Base-by-base conservation (phyloP, 148 eudicot species). In the Rheum nobile region DNA sequence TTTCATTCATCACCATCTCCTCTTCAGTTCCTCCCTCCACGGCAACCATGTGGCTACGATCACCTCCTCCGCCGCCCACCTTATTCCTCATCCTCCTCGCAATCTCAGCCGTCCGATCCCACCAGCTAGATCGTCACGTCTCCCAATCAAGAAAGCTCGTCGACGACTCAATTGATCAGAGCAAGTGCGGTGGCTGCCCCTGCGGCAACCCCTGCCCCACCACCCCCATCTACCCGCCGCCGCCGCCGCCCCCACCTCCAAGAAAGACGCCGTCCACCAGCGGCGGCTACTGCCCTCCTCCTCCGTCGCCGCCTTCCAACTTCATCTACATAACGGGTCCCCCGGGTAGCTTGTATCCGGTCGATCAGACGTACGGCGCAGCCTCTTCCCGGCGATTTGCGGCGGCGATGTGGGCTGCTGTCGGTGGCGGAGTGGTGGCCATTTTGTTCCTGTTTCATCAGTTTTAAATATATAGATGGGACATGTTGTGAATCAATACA, bases 121-220 rank as follows among this genome's bases (percentile, higher is more conserved):
- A n/a, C 9, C 24, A 43, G 11, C 8, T 21, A 3, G 57, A 54
- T 22, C 67, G 4, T 12, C 35, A 54, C 69, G 73, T 71, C 7
- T 10, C 46, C 21, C 37, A 29, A 21, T 17, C 71, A 8, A 78
- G 79, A 41, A 78, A 75, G 71, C 79, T 82, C 39, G 79, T 82
- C 47, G 82, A 82, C 52, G 82, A 82, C 61, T 50, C 80, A 24
- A 2, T 72, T 16, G 74, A 47, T 13, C 54, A 72, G 29, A 68
- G 79, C 71, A 82, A 82, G 73, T 82, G 84, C 65, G 84, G 84
- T 26, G 82, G 84, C 41, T 82, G 84, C 42, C 82, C 84, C 8
- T 82, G 84, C 34, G 76, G 81, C 28, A 69, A 72, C 75, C 78
- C 17, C 9, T 75, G 79, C 74, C 84, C 84, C 84, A 28, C 84